Conservation (phyloP, 1,284 basidiomycete species). For the Ceratobasidium sp. region DNA sequence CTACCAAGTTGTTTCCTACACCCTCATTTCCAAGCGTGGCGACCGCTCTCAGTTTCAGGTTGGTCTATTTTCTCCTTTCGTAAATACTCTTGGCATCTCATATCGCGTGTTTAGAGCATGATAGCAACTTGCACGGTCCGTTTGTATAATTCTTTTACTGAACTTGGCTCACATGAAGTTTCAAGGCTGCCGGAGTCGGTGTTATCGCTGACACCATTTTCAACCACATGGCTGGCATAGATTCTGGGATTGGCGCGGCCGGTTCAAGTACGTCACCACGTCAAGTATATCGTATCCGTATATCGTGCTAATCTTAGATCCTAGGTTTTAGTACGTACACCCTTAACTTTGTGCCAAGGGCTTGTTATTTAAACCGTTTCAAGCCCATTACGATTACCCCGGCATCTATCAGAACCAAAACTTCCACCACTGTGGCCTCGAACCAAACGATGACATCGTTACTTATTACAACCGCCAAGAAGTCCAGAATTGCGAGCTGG, state of each 20-base stretch:
- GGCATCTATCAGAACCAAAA: conserved; percentile 27
- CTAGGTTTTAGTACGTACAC: conserved; percentile 20
- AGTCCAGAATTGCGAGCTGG: conserved; percentile 62
- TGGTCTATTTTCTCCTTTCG: neutral
- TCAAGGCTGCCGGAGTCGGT: conserved; percentile 42
- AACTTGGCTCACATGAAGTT: neutral
- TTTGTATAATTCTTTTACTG: neutral
- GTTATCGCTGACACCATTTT: no score
- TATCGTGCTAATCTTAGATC: neutral
- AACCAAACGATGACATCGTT: conserved; percentile 24
- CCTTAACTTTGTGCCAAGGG: neutral
- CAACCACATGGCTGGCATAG: no score
- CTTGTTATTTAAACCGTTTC: neutral
- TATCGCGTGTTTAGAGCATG: conserved; percentile 40
- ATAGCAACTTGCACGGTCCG: conserved; percentile 35
- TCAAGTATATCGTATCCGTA: neutral
- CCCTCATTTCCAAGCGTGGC: conserved; percentile 44
- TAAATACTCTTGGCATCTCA: neutral
- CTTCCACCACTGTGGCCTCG: no score
- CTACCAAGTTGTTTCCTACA: conserved; percentile 44
- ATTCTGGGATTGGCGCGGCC: conserved; percentile 20
- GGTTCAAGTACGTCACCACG: conserved; percentile 6
- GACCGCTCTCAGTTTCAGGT: conserved; percentile 42
- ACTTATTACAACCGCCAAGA: conserved; percentile 59
- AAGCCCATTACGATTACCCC: conserved; percentile 22